Conservation (phyloP, 2,329 filamentous ascomycete species). For the Parastagonospora avenae region DNA sequence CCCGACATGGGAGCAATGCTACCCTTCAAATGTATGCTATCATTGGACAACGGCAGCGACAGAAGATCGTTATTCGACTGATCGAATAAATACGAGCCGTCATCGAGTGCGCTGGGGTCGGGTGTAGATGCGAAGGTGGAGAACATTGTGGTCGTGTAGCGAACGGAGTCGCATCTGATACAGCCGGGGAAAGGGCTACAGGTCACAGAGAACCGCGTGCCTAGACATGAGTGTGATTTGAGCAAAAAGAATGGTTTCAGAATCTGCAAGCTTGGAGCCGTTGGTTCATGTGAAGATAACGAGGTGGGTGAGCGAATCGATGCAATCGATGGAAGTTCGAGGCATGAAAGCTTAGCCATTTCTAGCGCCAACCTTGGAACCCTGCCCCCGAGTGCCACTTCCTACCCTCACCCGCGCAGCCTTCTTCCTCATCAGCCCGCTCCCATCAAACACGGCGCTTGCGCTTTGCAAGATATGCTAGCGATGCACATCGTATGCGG, state of each 20-base stretch:
- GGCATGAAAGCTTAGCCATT: conserved; percentile 28
- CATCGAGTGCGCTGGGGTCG: conserved; percentile 42
- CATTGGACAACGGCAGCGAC: conserved; percentile 40
- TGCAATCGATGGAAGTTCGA: conserved; percentile 35
- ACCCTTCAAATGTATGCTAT: conserved; percentile 41
- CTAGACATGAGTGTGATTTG: conserved; percentile 14
- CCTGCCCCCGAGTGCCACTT: conserved; percentile 19
- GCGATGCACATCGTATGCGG: no score
- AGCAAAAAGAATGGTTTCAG: conserved; percentile 15
- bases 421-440: neutral
- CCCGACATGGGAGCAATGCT: conserved; percentile 36
- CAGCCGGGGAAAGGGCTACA: conserved; percentile 24
- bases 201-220: conserved; percentile 29
- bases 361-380: conserved; percentile 22
- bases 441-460: no score
- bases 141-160: conserved; percentile 39
- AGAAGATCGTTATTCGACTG: conserved; percentile 37
- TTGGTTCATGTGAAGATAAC: conserved; percentile 39
- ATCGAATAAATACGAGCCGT: conserved; percentile 42
- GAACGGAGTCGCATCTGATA: conserved; percentile 33
- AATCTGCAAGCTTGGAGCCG: conserved; percentile 28
- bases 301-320: conserved; percentile 18
- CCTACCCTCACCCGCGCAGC: conserved; percentile 6
- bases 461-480: no score
- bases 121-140: conserved; percentile 39